Evolutionary conservation across 2,329 filamentous ascomycete species (phyloP).

Genomic region (Colletotrichum spaethianum): DNA sequence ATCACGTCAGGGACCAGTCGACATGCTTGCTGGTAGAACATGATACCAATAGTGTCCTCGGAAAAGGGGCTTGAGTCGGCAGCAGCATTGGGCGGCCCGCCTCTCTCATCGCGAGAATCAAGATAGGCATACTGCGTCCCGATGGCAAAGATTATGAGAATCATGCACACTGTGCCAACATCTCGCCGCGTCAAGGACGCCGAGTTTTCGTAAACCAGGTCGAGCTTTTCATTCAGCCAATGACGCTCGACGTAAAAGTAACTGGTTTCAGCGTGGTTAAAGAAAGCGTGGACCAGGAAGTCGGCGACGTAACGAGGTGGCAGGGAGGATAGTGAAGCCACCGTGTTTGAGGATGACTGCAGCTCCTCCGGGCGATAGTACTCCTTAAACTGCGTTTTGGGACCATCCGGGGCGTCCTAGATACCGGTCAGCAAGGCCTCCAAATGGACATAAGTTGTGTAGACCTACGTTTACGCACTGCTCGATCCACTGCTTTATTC

Average conservation of each 20-base stretch:
- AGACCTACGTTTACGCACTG: conserved; percentile 52
- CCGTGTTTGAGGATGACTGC: conserved; percentile 56
- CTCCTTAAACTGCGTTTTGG: conserved; percentile 51
- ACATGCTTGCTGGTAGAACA: conserved; percentile 70
- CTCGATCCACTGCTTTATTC: conserved; percentile 65
- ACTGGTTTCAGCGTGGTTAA: conserved; percentile 63
- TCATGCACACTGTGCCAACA: conserved; percentile 59
- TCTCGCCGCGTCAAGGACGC: conserved; percentile 55
- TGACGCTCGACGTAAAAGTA: conserved; percentile 62
- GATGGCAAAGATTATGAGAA: conserved; percentile 64
- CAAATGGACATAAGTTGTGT: background rate
- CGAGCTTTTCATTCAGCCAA: conserved; percentile 59
- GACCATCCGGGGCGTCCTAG: conserved; percentile 34
- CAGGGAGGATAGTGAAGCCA: conserved; percentile 56
- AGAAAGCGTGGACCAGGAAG: conserved; percentile 63
- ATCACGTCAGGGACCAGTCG: conserved; percentile 70
- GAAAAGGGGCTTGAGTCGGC: conserved; percentile 50
- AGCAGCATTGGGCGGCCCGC: conserved; percentile 36
- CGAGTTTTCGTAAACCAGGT: conserved; percentile 57
- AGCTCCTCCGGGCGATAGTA: conserved; percentile 63
- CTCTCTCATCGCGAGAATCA: conserved; percentile 48
- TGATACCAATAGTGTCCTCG: conserved; percentile 68
- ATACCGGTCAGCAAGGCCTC: background rate
- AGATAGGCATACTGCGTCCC: conserved; percentile 67
- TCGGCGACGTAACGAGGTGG: conserved; percentile 63